Base-by-base conservation (phyloP, 2,329 filamentous ascomycete genomes). In the Penicillium fuscoglaucum region DNA sequence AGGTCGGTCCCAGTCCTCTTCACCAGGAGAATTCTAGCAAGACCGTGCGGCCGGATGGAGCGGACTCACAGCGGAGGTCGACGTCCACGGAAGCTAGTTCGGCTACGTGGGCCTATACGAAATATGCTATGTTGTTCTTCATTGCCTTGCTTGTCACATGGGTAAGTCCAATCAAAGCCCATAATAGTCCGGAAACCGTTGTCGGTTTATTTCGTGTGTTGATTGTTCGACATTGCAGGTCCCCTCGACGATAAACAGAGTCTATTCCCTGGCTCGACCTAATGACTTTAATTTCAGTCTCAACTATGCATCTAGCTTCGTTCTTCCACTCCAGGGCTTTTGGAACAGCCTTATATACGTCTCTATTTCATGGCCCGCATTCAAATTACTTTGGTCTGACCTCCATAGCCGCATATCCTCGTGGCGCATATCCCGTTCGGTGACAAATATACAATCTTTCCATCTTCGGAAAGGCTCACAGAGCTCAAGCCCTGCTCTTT, bases 311-410 rank as follows among this genome's bases (percentile, higher is more conserved):
- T 87, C 88, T 24, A 86, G 89, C 0, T 82, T 91, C 41, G 90
- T 95, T 1, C 81, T 96, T 9, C 90, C 91, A 0, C 81, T 92
- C 0, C 91, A 96, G 70, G 91, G 91, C 0, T 90, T 93, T 68
- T 95, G 90, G 90, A 96, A 96, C 71, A 84, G 87, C 19, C 73
- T 90, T 58, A 91, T 96, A 64, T 96, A 95, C 74, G 76, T 86
- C 17, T 81, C 84, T 12, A 91, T 89, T 1, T 90, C 88, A 6
- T 84, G 86, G 80, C 75, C 83, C 50, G 87, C 87, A 0, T 87
- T 86, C 69, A 82, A 82, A 69, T 46, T 45, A 17, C 50, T 65
- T 9, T 65, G 62, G 60, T 45, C 39, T 15, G 44, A 62, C 35
- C 43, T 63, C 6, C 48, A 21, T 55, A 45, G n/a, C 8, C 52